Evolutionary conservation across 1,284 basidiomycete species (phyloP).

Genomic region (Apiotrichum porosum): DNA sequence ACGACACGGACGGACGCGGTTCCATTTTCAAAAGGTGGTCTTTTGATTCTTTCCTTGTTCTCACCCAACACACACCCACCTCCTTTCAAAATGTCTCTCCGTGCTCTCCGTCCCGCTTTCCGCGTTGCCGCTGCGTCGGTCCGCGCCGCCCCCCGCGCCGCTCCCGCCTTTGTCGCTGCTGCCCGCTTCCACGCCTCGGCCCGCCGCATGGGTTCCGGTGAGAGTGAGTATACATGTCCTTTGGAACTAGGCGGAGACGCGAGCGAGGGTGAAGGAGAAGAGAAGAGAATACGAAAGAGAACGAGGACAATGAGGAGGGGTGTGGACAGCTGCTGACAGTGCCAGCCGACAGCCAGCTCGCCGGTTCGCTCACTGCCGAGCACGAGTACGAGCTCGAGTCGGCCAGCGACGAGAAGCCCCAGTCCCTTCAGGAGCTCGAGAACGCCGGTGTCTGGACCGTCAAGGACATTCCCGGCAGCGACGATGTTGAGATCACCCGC

Average conservation of each 20-base stretch:
- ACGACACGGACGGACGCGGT: too few relatives aligned
- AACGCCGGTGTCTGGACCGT: slow-evolving; percentile 76
- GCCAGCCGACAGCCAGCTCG: slow-evolving; percentile 66
- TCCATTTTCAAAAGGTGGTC: too few relatives aligned
- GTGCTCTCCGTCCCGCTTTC: slow-evolving; percentile 27
- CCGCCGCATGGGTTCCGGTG: slow-evolving; percentile 34
- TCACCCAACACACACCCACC: neutral
- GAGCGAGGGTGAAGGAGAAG: too few relatives aligned
- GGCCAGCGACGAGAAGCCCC: slow-evolving; percentile 58
- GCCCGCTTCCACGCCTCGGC: slow-evolving; percentile 36
- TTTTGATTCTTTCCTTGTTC: neutral
- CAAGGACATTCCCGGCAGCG: slow-evolving; percentile 65
- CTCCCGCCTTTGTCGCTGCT: neutral
- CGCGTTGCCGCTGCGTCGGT: slow-evolving; percentile 19
- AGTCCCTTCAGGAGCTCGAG: slow-evolving; percentile 74
- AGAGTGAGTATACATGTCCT: slow-evolving; percentile 46
- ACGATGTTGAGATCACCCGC: slow-evolving; percentile 75
- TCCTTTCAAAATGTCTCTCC: slow-evolving; percentile 15
- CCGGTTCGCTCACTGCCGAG: slow-evolving; percentile 74
- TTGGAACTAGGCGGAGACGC: too few relatives aligned
- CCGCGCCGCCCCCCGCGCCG: slow-evolving; percentile 11
- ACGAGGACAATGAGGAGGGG: too few relatives aligned
- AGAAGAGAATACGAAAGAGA: too few relatives aligned
- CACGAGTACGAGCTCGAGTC: slow-evolving; percentile 75
- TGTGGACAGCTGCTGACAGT: neutral